Conservation (phyloP, 345 rosid species). For the Hirschfeldia incana region DNA sequence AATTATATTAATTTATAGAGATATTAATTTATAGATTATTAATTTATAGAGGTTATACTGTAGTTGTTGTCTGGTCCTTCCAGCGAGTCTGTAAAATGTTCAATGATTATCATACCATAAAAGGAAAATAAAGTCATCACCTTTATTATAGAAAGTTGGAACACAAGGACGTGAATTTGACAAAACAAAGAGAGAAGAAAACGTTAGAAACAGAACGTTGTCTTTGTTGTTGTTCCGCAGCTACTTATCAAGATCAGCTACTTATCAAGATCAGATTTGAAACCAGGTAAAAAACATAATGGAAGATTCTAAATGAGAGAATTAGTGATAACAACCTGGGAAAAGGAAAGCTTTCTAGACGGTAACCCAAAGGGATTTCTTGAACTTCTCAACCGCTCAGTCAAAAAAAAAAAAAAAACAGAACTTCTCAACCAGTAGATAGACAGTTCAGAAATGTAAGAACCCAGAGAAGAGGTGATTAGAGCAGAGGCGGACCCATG, state of each 20-base stretch:
- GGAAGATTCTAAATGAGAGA: constrained; percentile 9
- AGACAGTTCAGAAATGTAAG: constrained; percentile 83
- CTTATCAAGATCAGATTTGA: constrained; percentile 14
- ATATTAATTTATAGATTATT: no score
- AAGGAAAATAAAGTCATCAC: constrained; percentile 11
- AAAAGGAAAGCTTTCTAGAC: constrained; percentile 44
- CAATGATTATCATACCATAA: neutral
- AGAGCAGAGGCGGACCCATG: no score
- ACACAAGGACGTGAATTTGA: neutral
- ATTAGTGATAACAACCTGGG: constrained; percentile 26
- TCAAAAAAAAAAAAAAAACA: no score
- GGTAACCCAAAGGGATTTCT: constrained; percentile 56
- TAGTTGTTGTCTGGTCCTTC: no score
- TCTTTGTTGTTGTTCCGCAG: no score
- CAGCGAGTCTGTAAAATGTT: neutral
- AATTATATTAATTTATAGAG: no score
- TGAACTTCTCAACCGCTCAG: constrained; percentile 79
- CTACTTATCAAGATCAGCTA: no score
- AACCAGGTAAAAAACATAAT: neutral
- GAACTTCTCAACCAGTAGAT: constrained; percentile 38
- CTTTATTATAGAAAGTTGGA: constrained; percentile 11
- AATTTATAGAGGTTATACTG: no score
- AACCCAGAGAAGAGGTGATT: constrained; percentile 76
- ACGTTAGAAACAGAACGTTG: constrained; percentile 21
- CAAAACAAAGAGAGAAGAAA: constrained; percentile 24